Conservation (phyloP, 2,329 filamentous ascomycete species). For the Paraphoma chrysanthemicola region DNA sequence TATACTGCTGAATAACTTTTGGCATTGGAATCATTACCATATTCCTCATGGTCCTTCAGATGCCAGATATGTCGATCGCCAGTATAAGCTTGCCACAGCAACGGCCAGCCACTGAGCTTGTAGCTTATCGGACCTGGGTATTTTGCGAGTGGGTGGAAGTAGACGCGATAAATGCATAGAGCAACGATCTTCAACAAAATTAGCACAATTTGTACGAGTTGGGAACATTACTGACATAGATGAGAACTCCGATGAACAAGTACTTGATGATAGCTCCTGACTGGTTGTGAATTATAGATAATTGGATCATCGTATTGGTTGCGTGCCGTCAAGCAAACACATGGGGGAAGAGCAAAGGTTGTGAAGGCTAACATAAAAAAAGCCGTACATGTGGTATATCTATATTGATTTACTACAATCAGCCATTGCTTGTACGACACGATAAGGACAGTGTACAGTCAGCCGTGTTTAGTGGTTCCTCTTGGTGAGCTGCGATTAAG, state of each 20-base stretch:
- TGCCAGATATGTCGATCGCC: constrained; percentile 35
- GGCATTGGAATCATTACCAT: constrained; percentile 15
- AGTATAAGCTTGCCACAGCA: constrained; percentile 33
- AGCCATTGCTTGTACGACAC: not conserved
- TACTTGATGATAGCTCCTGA: not conserved
- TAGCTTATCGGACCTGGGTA: constrained; percentile 34
- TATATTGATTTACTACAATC: not conserved
- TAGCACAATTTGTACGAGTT: not conserved
- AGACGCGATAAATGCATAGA: constrained; percentile 29
- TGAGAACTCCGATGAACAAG: not conserved
- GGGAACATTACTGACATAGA: not conserved
- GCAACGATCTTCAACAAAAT: constrained; percentile 5
- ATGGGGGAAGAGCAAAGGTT: too few species aligned
- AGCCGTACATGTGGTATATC: too few species aligned
- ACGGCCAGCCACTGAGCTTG: constrained; percentile 33
- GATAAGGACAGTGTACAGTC: not conserved
- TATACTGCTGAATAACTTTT: too few species aligned
- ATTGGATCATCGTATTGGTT: too few species aligned
- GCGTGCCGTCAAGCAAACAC: too few species aligned
- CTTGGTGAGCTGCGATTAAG: not conserved
- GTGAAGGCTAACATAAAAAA: not conserved
- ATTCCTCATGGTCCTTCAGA: constrained; percentile 33
- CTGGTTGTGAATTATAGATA: too few species aligned
- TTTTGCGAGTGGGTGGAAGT: constrained; percentile 31
- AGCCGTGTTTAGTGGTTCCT: not conserved